These are phyloP conservation scores for Podila verticillata DNA, from an alignment of 192 early-diverging fungal genomes.

Conservation along the genomic window DNA sequence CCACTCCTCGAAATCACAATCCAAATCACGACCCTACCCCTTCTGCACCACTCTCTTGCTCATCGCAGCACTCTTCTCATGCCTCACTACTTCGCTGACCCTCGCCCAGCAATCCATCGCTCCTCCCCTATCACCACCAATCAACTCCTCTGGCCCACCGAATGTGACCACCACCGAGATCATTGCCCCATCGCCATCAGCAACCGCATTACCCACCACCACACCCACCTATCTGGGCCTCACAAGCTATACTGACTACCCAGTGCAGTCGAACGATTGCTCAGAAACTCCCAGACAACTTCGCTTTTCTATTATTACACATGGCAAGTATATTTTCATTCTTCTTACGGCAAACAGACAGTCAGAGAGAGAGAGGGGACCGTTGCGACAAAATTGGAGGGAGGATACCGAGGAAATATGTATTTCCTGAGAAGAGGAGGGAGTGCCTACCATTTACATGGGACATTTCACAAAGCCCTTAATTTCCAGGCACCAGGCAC, in stretches of 20 bases:
- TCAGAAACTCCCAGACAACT: background rate
- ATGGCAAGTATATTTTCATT: slow-evolving; percentile 9
- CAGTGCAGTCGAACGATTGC: slow-evolving; percentile 8
- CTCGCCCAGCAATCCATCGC: background rate
- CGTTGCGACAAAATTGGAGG: background rate
- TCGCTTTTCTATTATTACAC: slow-evolving; percentile 30
- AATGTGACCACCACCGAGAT: too few species aligned
- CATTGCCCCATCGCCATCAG: too few species aligned
- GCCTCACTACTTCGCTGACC: background rate
- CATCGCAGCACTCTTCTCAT: background rate
- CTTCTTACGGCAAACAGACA: too few species aligned
- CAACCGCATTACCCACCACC: too few species aligned
- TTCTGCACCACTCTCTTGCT: background rate
- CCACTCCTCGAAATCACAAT: background rate
- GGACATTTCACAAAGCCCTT: background rate
- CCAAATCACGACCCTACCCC: background rate
- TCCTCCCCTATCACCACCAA: background rate
- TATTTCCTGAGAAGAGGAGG: too few species aligned
- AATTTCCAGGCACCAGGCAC: background rate
- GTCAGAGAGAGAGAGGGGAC: background rate
- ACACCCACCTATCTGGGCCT: background rate
- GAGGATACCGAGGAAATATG: too few species aligned
- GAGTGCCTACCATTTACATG: background rate
- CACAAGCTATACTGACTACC: slow-evolving; percentile 4
- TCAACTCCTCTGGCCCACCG: too few species aligned